These are phyloP conservation scores for Gossypium raimondii DNA, from an alignment of 345 rosid genomes.

Conservation along the genomic window DNA sequence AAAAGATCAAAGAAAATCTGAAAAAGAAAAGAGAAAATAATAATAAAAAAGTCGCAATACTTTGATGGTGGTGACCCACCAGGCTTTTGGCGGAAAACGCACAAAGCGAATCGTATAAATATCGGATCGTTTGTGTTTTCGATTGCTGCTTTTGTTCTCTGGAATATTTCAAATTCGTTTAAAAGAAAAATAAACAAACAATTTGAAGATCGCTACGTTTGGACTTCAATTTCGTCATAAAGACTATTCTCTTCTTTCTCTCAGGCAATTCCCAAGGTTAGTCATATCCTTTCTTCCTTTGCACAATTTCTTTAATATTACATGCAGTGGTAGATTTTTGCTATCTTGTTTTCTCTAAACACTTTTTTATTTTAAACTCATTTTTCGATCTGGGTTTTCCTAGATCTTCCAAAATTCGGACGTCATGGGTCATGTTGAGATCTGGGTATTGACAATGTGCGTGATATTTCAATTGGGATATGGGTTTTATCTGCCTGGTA, in stretches of 20 bases:
- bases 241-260: not conserved
- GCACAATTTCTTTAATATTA: not conserved
- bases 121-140: not conserved
- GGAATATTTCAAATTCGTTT: not conserved
- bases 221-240: not conserved
- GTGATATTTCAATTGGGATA: slow-evolving; percentile 32
- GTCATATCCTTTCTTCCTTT: not conserved
- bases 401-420: slow-evolving; percentile 50
- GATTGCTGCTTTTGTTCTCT: not conserved
- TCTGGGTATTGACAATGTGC: slow-evolving; percentile 43
- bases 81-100: not conserved
- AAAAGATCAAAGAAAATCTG: too few species aligned
- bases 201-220: not conserved
- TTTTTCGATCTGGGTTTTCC: slow-evolving; percentile 33
- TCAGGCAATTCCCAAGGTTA: not conserved
- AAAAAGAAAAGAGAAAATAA: too few species aligned
- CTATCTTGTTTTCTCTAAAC: not conserved
- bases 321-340: not conserved
- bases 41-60: not conserved
- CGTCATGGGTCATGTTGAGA: slow-evolving; percentile 29
- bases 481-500: slow-evolving; percentile 65
- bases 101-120: not conserved
- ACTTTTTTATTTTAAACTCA: not conserved
- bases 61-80: not conserved
- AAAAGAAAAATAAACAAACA: not conserved